Conservation (phyloP, 2,329 filamentous ascomycete species). For the Pseudogymnoascus sp. region DNA sequence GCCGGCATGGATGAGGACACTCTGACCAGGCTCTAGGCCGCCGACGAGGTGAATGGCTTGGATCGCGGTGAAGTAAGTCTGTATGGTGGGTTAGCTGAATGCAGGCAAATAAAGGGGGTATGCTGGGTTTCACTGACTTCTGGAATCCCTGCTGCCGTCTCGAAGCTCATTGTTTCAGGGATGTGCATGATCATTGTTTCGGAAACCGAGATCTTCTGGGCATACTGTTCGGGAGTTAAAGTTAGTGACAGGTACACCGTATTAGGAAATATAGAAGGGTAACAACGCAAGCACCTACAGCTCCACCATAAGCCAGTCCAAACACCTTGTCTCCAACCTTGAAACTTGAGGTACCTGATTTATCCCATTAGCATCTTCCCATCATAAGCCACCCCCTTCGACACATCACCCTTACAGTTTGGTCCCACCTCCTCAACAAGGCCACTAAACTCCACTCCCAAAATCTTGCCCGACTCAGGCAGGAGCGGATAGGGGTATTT, state of each 20-base stretch:
- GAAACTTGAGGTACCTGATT: conserved; percentile 39
- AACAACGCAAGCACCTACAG: conserved; percentile 26
- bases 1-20: conserved; percentile 84
- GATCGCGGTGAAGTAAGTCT: conserved; percentile 86
- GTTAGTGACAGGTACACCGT: not conserved
- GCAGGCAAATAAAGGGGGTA: not conserved
- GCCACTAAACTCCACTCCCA: conserved; percentile 74
- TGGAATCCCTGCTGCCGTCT: conserved; percentile 71
- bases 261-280: not conserved
- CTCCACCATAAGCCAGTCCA: conserved; percentile 81
- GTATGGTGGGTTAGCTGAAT: not conserved
- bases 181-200: conserved; percentile 78
- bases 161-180: conserved; percentile 62
- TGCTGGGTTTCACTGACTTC: conserved; percentile 26
- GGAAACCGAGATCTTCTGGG: conserved; percentile 71
- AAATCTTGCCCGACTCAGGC: conserved; percentile 57
- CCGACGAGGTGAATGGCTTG: conserved; percentile 83
- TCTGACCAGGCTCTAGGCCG: conserved; percentile 59
- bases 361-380: conserved; percentile 30
- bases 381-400: not conserved
- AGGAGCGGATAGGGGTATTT: conserved; percentile 54
- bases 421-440: conserved; percentile 47
- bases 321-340: conserved; percentile 74
- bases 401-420: not conserved
- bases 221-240: conserved; percentile 34